Conservation (phyloP, 2,329 filamentous ascomycete genomes). For the Cladophialophora bantiana region DNA sequence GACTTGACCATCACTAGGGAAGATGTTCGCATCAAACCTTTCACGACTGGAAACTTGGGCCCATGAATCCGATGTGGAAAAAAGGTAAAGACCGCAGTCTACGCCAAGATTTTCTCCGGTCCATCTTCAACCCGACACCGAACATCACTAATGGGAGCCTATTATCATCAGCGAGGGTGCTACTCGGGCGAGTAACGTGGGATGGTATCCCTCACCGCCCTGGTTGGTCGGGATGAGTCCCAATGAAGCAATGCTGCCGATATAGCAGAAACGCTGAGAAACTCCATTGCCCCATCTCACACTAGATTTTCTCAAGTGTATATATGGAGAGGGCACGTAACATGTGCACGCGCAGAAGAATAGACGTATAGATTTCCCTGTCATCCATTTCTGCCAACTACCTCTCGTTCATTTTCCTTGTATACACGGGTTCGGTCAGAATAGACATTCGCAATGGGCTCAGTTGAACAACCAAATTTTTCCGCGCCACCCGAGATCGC, state of each 20-base stretch:
- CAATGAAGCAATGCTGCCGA: conserved; percentile 7
- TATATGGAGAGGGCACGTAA: background rate
- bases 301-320: background rate
- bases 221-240: background rate
- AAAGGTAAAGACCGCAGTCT: background rate
- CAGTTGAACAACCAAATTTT: conserved; percentile 46
- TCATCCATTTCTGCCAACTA: background rate
- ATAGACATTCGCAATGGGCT: conserved; percentile 39
- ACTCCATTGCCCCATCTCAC: background rate
- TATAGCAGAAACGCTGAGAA: background rate
- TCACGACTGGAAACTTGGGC: background rate
- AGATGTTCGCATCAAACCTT: background rate
- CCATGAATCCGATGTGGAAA: conserved; percentile 1
- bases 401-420: conserved; percentile 21
- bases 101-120: background rate
- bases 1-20: conserved; percentile 41
- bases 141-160: background rate
- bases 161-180: too few relatives aligned
- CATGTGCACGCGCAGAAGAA: background rate
- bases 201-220: background rate
- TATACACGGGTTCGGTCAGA: background rate
- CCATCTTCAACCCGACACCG: background rate
- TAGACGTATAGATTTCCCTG: background rate
- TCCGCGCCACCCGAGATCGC: conserved; percentile 50
- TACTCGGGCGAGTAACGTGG: too few relatives aligned